Evolutionary conservation across 495 filamentous ascomycete species (phyloP).

Genomic region (Penicillium waksmanii): DNA sequence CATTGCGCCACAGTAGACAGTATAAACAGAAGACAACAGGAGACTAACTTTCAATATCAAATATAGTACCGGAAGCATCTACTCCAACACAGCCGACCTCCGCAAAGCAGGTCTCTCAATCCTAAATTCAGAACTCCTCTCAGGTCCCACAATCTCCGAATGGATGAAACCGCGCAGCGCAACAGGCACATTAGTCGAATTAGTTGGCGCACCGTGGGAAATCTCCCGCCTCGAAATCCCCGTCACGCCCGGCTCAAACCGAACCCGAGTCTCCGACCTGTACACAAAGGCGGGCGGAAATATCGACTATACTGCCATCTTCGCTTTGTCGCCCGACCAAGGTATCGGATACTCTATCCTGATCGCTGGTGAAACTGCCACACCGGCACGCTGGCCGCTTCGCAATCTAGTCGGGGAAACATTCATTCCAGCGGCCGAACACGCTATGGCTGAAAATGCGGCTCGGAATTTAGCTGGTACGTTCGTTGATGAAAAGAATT

Average conservation of each 20-base stretch:
- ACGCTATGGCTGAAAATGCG: slow-evolving; percentile 6
- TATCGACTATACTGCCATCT: slow-evolving; percentile 15
- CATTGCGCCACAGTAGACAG: too few species aligned
- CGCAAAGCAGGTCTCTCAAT: slow-evolving; percentile 45
- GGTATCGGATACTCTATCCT: slow-evolving; percentile 20
- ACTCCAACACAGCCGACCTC: slow-evolving; percentile 21
- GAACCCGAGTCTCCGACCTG: slow-evolving; percentile 18
- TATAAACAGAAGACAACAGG: not conserved
- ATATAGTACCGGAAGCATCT: slow-evolving; percentile 27
- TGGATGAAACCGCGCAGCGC: slow-evolving; percentile 44
- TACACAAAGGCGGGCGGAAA: slow-evolving; percentile 24
- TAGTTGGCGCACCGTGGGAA: slow-evolving; percentile 21
- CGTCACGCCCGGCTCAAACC: slow-evolving; percentile 18
- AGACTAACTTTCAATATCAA: not conserved
- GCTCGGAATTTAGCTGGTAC: slow-evolving; percentile 10
- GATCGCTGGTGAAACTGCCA: slow-evolving; percentile 6
- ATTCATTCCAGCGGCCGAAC: slow-evolving; percentile 13
- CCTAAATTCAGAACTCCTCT: slow-evolving; percentile 47
- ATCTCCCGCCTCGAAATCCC: slow-evolving; percentile 10
- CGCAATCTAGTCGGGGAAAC: slow-evolving; percentile 10
- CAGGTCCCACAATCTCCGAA: slow-evolving; percentile 37
- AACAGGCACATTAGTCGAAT: slow-evolving; percentile 16
- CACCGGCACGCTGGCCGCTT: slow-evolving; percentile 13
- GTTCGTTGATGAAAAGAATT: slow-evolving; percentile 3
- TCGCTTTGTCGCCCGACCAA: slow-evolving; percentile 22